These are phyloP conservation scores for Leccinum colubrinum DNA, from an alignment of 1,284 basidiomycete species.

Conservation along the genomic window DNA sequence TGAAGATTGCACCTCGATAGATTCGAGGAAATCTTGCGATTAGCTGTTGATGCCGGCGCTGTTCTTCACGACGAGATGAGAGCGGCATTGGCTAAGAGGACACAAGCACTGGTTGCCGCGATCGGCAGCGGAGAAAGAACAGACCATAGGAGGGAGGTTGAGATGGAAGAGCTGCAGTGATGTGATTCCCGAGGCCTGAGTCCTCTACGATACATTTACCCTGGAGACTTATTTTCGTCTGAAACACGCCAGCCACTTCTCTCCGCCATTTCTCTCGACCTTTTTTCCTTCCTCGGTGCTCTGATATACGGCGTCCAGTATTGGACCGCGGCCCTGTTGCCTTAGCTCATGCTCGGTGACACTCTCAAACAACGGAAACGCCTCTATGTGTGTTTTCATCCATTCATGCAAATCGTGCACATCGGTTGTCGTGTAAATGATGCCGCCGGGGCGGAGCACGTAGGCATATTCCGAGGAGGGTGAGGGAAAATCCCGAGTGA, in stretches of 20 bases:
- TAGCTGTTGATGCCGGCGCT: slow-evolving; percentile 77
- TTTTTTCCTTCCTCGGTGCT: slow-evolving; percentile 97
- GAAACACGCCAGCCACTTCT: slow-evolving; percentile 90
- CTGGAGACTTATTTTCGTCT: slow-evolving; percentile 51
- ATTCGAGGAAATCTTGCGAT: slow-evolving; percentile 84
- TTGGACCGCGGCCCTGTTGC: slow-evolving; percentile 65
- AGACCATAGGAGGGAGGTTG: slow-evolving; percentile 27
- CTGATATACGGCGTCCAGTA: slow-evolving; percentile 79
- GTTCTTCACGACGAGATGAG: slow-evolving; percentile 89
- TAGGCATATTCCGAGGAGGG: slow-evolving; percentile 94
- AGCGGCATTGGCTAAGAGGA: slow-evolving; percentile 64
- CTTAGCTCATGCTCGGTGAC: slow-evolving; percentile 77
- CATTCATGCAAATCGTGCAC: slow-evolving; percentile 93
- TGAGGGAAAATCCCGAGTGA: slow-evolving; percentile 63
- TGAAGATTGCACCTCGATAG: slow-evolving; percentile 89
- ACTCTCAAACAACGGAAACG: slow-evolving; percentile 85
- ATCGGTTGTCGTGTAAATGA: slow-evolving; percentile 98
- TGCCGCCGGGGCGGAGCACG: slow-evolving; percentile 86
- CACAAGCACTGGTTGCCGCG: slow-evolving; percentile 55
- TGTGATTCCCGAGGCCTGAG: not conserved
- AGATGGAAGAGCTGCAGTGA: slow-evolving; percentile 31
- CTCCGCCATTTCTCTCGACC: slow-evolving; percentile 88
- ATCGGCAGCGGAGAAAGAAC: slow-evolving; percentile 36
- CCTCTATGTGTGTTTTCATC: slow-evolving; percentile 89
- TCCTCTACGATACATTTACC: slow-evolving; percentile 9